Evolutionary conservation across 495 filamentous ascomycete species (phyloP), one percentile per base, ranked within the genome.

Genomic region (Aspergillus homomorphus): DNA sequence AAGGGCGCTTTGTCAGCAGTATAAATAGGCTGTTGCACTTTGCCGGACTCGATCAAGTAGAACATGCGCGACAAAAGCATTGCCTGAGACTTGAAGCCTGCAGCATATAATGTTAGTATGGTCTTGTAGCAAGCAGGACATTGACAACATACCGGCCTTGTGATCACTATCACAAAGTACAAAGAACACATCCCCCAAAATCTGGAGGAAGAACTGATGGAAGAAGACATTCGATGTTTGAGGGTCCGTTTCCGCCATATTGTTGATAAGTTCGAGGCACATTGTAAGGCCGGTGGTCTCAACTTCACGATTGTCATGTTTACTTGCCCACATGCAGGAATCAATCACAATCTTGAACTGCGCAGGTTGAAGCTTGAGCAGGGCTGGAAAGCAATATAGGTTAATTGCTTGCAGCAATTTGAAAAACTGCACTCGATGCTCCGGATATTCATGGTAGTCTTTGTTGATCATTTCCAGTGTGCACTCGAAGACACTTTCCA

Each of bases 381-480:
- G 81, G 8, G 94, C 90, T 26, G 88, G 90, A 84, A 99, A 99
- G 73, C 95, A 98, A 70, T 92, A 88, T 5, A 96, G 76, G 66
- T 99, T 99, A 76, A 99, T 96, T 14, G 92, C 90, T 65, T 96
- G 84, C 16, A 99, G 82, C 26, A 98, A 80, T 72, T 94, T 95
- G 83, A 98, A 99, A 72, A 99, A 99, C 71, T 96, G 92, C 3
- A 99, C 94, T 43, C 94, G 87, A 66, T 98, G 94, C 68, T 99
- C 94, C 0, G 94, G 94, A 72, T 95, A 99, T 70, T 99, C 94
- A 48, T 96, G 95, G 77, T 98, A 99, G 68, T 99, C 93, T 74
- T 98, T 99, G 83, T 98, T 99, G 78, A 99, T 98, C 94, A 99
- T 99, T 62, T 96, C 90, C 43, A 99, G 78, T 8, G 94, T 99